Conservation (phyloP, 2,329 filamentous ascomycete genomes). For the Phyllosticta citriasiana region DNA sequence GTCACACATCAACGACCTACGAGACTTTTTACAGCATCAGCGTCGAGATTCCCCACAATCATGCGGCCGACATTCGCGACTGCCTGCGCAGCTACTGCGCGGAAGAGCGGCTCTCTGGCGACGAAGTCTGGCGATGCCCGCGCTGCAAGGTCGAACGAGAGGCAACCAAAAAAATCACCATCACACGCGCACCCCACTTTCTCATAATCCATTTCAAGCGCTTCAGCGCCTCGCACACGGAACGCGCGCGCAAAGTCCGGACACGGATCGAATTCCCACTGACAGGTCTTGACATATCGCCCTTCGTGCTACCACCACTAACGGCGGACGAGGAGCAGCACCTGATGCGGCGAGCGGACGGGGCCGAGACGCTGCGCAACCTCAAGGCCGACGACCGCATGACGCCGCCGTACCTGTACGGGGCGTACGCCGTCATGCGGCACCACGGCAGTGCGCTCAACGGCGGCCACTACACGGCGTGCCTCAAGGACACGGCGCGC, state of each 20-base stretch:
- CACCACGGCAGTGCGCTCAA: constrained; percentile 60
- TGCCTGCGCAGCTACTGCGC: constrained; percentile 61
- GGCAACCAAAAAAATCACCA: constrained; percentile 59
- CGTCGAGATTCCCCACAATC: constrained; percentile 57
- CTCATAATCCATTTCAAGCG: constrained; percentile 70
- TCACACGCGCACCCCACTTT: constrained; percentile 70
- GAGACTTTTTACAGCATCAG: constrained; percentile 63
- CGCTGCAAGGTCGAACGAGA: constrained; percentile 59
- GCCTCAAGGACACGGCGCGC: constrained; percentile 40
- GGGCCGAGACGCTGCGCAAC: constrained; percentile 18
- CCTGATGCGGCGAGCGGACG: constrained; percentile 19
- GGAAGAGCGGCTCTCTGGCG: constrained; percentile 57
- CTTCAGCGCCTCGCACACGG: constrained; percentile 48
- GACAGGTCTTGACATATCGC: constrained; percentile 53
- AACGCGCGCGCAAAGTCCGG: constrained; percentile 56
- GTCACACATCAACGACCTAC: constrained; percentile 55
- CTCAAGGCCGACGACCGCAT: constrained; percentile 32
- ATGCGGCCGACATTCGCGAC: constrained; percentile 52
- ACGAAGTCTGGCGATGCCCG: constrained; percentile 63
- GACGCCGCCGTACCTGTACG: constrained; percentile 59
- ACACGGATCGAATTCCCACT: constrained; percentile 69
- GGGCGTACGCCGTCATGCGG: constrained; percentile 75
- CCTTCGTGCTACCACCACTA: constrained; percentile 46
- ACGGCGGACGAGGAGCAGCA: constrained; percentile 27
- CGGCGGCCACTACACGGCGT: constrained; percentile 71